Base-by-base conservation (phyloP, 2,329 filamentous ascomycete species). In the Paradendryphiella salina region DNA sequence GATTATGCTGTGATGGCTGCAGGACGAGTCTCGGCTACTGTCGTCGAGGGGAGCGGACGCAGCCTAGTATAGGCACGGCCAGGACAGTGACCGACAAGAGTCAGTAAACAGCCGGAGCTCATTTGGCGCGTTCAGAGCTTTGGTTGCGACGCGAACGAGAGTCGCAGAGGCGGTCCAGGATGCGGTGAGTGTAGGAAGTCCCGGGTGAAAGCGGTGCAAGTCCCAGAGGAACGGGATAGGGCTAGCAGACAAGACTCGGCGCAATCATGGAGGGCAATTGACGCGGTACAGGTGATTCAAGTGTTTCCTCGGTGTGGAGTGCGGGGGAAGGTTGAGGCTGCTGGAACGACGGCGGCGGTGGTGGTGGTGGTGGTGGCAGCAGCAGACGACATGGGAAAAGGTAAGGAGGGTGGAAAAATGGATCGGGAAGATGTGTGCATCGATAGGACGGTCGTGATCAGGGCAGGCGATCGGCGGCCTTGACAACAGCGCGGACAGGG, bases 51-150 rank as follows among this genome's bases (percentile, higher is more conserved):
- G 54, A 46, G 45, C 46, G 50, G 56, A 52, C 46, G 57, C 38
- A 56, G 52, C 55, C 56, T 58, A 54, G 56, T 37, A 54, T 57
- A 62, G 60, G 58, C 60, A 60, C 61, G 55, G 59, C 63, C 64
- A 54, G 56, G 50, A 56, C 51, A 63, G 61, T 59, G 65, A 64
- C 67, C 63, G 61, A 58, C 48, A 35, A 61, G 59, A 64, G 57
- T 59, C 59, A 58, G 54, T 47, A 53, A 44, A 52, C 45, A 54
- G 55, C 56, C 54, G 57, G 57, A 45, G 54, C 54, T 66, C 67
- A 70, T 69, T 66, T 63, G 67, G 59, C 60, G 63, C 60, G 58
- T 62, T 44, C 46, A 53, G 39, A 50, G 50, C 54, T 44, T 52
- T 56, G 39, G 51, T 52, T 60, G 58, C 43, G 38, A 45, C 42